Percentiles rank a stretch among this genome's conserved stretches.
phyloP scores from a whole-genome alignment of 352 stramenopile species.

The Pythium chondricola region DNA sequence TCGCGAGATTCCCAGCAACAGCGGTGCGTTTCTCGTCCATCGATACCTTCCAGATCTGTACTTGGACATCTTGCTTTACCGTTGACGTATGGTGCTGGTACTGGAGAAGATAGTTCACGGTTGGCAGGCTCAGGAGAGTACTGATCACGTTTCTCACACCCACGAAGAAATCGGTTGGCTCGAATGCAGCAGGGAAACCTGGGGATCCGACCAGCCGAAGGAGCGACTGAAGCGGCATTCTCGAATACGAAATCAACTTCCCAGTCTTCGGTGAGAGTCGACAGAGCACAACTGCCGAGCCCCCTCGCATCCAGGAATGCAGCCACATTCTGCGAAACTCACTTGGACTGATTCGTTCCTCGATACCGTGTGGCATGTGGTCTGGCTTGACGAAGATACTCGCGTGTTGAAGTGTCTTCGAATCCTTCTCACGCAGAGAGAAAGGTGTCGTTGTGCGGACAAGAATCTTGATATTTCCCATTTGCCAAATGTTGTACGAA shows the following conservation, averaged over 20 bases:
- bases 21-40: too few species aligned
- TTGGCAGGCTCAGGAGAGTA: conserved; percentile 14
- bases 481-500: conserved; percentile 63
- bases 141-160: conserved; percentile 11
- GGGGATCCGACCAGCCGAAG: conserved; percentile 29
- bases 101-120: conserved; percentile 14
- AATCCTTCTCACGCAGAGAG: conserved; percentile 11
- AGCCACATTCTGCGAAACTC: conserved; percentile 66
- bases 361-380: conserved; percentile 35
- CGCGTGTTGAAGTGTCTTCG: conserved; percentile 18
- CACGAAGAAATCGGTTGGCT: conserved; percentile 24
- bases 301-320: conserved; percentile 74
- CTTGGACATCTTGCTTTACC: too few species aligned
- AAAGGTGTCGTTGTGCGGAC: conserved; percentile 44
- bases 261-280: conserved; percentile 30
- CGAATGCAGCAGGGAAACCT: conserved; percentile 37
- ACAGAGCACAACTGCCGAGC: conserved; percentile 40
- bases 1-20: too few species aligned
- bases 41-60: too few species aligned
- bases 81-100: too few species aligned
- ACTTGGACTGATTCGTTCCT: conserved; percentile 53
- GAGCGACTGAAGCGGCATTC: conserved; percentile 37
- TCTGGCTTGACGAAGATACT: conserved; percentile 75
- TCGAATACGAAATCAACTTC: conserved; percentile 34
- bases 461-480: conserved; percentile 47